Evolutionary conservation across 78 protist species (phyloP).

Genomic region (Planoprotostelium fungivorum): DNA sequence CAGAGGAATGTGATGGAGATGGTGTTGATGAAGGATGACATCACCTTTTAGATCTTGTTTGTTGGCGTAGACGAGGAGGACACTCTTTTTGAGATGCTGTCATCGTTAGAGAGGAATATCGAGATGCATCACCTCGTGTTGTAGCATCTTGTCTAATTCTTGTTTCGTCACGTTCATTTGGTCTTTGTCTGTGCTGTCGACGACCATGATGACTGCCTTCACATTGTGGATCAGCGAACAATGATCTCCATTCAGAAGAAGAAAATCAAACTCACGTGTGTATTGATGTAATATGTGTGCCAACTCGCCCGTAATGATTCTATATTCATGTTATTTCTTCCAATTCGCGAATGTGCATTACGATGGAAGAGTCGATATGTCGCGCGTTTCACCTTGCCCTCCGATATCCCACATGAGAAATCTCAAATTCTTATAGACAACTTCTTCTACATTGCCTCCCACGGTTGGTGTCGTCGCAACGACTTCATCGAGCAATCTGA

Average conservation of each 20-base stretch:
- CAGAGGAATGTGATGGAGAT: background rate
- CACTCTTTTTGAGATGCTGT: slow-evolving; percentile 21
- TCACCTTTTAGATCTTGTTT: slow-evolving; percentile 71
- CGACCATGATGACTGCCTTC: slow-evolving; percentile 73
- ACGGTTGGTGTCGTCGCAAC: slow-evolving; percentile 85
- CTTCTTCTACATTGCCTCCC: slow-evolving; percentile 84
- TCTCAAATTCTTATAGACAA: slow-evolving; percentile 72
- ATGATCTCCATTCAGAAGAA: background rate
- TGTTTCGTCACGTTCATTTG: slow-evolving; percentile 45
- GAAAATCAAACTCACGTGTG: slow-evolving; percentile 12
- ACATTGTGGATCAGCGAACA: background rate
- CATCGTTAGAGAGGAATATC: background rate
- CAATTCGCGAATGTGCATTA: too few species aligned
- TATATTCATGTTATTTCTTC: background rate
- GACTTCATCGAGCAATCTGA: slow-evolving; percentile 64
- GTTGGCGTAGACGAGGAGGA: slow-evolving; percentile 73
- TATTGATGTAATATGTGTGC: slow-evolving; percentile 72
- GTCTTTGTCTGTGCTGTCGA: slow-evolving; percentile 77
- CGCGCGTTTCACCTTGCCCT: slow-evolving; percentile 10
- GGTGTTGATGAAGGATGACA: too few species aligned
- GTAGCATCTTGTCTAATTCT: slow-evolving; percentile 67
- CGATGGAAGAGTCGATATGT: background rate
- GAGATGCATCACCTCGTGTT: slow-evolving; percentile 39
- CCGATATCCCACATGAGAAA: slow-evolving; percentile 78
- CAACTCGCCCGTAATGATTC: slow-evolving; percentile 71